phyloP scores from a whole-genome alignment of 73 alveolate species.

The Halteria grandinella region DNA sequence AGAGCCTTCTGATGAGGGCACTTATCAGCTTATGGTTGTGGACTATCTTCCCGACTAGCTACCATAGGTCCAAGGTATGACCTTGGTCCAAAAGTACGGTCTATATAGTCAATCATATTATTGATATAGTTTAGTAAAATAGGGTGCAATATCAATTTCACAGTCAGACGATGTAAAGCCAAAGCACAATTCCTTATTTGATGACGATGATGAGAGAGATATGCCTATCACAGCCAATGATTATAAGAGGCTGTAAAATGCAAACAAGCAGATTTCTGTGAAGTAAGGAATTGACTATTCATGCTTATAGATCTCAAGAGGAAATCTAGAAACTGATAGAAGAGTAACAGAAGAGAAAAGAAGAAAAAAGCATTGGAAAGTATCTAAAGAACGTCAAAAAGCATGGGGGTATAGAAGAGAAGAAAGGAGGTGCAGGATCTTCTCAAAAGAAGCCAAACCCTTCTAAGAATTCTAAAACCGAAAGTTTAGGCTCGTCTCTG shows the following conservation, averaged over 20 bases:
- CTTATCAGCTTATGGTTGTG: too few relatives aligned
- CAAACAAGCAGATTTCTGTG: not conserved
- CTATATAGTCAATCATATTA: too few relatives aligned
- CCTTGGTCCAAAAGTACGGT: too few relatives aligned
- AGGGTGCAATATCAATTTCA: too few relatives aligned
- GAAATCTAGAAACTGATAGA: not conserved
- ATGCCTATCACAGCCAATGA: slow-evolving; percentile 38
- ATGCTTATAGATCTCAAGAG: not conserved
- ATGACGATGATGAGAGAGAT: slow-evolving; percentile 39
- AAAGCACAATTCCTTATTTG: too few relatives aligned
- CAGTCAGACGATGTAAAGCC: too few relatives aligned
- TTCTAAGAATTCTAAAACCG: not conserved
- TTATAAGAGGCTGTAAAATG: not conserved
- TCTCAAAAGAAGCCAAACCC: not conserved
- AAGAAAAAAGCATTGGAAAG: not conserved
- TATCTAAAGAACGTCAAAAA: not conserved
- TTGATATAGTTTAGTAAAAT: too few relatives aligned
- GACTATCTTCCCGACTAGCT: too few relatives aligned
- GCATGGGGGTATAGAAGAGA: not conserved
- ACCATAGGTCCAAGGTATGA: too few relatives aligned
- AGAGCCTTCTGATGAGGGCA: too few relatives aligned
- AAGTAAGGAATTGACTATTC: slow-evolving; percentile 7
- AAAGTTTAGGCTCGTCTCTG: not conserved
- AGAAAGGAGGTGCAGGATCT: not conserved
- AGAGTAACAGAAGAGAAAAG: not conserved